Conservation (phyloP, 805 yeast species). For the Cyberlindnera misumaiensis region DNA sequence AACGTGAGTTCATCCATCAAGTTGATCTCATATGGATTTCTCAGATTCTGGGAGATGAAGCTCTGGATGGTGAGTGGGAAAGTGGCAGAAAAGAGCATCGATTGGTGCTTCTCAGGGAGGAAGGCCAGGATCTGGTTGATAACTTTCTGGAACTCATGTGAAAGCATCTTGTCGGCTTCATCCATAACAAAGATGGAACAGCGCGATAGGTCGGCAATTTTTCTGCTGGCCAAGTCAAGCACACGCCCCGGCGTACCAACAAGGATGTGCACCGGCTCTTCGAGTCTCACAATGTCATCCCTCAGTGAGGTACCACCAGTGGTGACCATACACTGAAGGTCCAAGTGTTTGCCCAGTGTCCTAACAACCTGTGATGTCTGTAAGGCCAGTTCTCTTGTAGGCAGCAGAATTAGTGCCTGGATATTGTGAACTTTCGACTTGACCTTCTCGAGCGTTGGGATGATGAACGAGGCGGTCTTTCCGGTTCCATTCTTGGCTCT, state of each 20-base stretch:
- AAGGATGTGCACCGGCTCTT: constrained; percentile 87
- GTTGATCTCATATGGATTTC: constrained; percentile 91
- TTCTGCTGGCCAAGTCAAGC: constrained; percentile 84
- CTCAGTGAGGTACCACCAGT: constrained; percentile 94
- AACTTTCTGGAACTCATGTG: constrained; percentile 81
- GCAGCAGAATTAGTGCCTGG: constrained; percentile 90
- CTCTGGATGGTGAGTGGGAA: constrained; percentile 91
- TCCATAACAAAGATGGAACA: constrained; percentile 93
- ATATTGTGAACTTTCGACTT: constrained; percentile 79
- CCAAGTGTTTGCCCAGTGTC: constrained; percentile 90
- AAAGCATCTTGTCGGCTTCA: constrained; percentile 96
- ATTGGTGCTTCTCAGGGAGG: constrained; percentile 77
- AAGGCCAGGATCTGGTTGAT: constrained; percentile 80
- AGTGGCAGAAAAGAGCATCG: constrained; percentile 87
- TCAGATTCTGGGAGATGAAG: constrained; percentile 86
- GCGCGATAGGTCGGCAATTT: constrained; percentile 77
- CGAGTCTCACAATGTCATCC: constrained; percentile 90
- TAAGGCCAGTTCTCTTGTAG: constrained; percentile 95
- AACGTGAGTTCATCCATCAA: constrained; percentile 96
- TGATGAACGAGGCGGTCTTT: constrained; percentile 94
- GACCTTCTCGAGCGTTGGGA: constrained; percentile 84
- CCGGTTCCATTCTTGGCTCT: constrained; percentile 99
- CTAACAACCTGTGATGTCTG: constrained; percentile 97
- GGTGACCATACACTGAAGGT: constrained; percentile 91
- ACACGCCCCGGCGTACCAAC: constrained; percentile 99